These are phyloP conservation scores for Suillus tomentosus DNA, from an alignment of 768 basidiomycete genomes.

Conservation along the genomic window DNA sequence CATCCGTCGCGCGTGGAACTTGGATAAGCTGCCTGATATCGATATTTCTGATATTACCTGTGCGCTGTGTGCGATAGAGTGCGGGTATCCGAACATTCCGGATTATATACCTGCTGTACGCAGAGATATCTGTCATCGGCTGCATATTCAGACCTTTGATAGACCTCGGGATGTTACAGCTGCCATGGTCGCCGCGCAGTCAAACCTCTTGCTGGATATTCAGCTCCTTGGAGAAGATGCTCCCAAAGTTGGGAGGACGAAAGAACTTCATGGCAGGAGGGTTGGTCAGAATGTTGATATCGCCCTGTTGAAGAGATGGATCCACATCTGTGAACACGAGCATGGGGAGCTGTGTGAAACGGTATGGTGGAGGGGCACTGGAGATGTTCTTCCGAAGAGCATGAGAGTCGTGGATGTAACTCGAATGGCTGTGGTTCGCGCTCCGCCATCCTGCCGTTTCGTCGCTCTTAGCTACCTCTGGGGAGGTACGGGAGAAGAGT, in stretches of 20 bases:
- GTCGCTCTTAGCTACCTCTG: slow-evolving; percentile 16
- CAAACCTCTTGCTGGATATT: slow-evolving; percentile 6
- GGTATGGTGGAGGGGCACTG: slow-evolving; percentile 10
- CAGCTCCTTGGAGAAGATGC: slow-evolving; percentile 14
- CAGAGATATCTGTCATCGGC: slow-evolving; percentile 9
- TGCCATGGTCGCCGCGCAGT: background rate
- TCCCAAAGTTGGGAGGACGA: slow-evolving; percentile 5
- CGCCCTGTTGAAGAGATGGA: slow-evolving; percentile 12
- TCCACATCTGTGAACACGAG: slow-evolving; percentile 6
- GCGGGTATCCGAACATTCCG: background rate
- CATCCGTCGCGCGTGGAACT: slow-evolving; percentile 8
- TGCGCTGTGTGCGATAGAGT: background rate
- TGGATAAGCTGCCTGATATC: slow-evolving; percentile 1
- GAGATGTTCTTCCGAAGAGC: slow-evolving; percentile 9
- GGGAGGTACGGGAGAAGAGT: slow-evolving; percentile 11
- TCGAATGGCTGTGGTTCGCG: slow-evolving; percentile 11
- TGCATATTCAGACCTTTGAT: slow-evolving; percentile 1
- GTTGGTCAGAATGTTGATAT: slow-evolving; percentile 12
- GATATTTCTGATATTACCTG: slow-evolving; percentile 3
- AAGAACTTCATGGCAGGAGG: slow-evolving; percentile 15
- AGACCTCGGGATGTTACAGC: background rate
- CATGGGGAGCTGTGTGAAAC: slow-evolving; percentile 9
- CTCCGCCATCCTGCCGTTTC: slow-evolving; percentile 10
- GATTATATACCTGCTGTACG: background rate
- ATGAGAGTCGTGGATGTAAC: slow-evolving; percentile 9